Conservation (phyloP, 2,329 filamentous ascomycete genomes). For the Aspergillus fumigatus region DNA sequence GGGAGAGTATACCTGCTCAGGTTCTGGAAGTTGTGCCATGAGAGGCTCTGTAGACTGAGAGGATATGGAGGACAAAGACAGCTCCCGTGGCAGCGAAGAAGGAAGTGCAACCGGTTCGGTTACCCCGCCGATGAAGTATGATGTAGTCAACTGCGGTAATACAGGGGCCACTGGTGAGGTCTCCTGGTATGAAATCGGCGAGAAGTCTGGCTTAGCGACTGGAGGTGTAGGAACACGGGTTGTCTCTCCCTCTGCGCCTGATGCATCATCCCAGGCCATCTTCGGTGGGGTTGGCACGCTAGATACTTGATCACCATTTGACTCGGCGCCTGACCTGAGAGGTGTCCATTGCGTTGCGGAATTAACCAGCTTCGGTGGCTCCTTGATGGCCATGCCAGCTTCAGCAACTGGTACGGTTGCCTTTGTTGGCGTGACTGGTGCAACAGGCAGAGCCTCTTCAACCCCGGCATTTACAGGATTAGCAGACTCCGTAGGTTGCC, state of each 20-base stretch:
- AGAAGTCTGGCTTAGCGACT: constrained; percentile 26
- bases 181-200: constrained; percentile 30
- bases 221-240: constrained; percentile 13
- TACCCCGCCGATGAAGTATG: constrained; percentile 26
- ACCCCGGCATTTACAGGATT: constrained; percentile 17
- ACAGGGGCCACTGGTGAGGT: constrained; percentile 41
- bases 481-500: constrained; percentile 36
- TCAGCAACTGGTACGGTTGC: constrained; percentile 12
- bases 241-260: constrained; percentile 12
- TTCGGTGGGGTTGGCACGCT: constrained; percentile 38
- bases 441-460: constrained; percentile 13
- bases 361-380: constrained; percentile 29
- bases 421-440: constrained; percentile 19
- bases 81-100: constrained; percentile 15
- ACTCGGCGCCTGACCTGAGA: constrained; percentile 19
- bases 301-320: constrained; percentile 23
- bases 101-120: constrained; percentile 25
- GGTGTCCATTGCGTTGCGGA: constrained; percentile 43
- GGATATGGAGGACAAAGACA: constrained; percentile 32
- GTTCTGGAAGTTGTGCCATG: constrained; percentile 17
- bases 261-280: constrained; percentile 35
- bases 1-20: constrained; percentile 17
- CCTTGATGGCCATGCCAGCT: constrained; percentile 12
- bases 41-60: constrained; percentile 25
- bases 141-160: constrained; percentile 30